Percentiles rank a stretch among this genome's conserved stretches.
Conservation (phyloP, 345 rosid genomes). For the Adansonia digitata region DNA sequence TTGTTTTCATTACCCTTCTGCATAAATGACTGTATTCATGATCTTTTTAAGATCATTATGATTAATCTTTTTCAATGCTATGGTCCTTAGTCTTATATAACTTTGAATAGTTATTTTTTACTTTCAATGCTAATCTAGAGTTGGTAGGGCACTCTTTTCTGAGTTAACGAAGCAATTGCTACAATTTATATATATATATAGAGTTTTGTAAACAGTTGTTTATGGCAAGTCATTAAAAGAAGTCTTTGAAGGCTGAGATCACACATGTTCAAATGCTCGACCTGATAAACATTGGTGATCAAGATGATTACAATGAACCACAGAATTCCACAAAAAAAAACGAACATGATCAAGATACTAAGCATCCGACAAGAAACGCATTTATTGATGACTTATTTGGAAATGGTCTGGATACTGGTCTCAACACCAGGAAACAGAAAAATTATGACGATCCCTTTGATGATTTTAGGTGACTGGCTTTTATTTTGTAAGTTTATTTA, state of each 20-base stretch:
- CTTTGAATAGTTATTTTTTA: background rate
- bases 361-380: conserved; percentile 31
- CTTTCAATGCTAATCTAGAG: background rate
- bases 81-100: background rate
- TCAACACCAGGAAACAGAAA: conserved; percentile 36
- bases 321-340: conserved; percentile 37
- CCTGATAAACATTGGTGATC: conserved; percentile 73
- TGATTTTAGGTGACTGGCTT: too few species aligned
- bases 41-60: background rate
- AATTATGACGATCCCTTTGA: conserved; percentile 78
- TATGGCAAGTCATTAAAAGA: conserved; percentile 39
- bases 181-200: background rate
- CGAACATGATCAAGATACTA: conserved; percentile 34
- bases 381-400: conserved; percentile 76
- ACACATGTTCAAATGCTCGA: conserved; percentile 54
- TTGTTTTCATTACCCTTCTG: conserved; percentile 1
- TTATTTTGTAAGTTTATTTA: too few species aligned
- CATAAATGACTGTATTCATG: background rate
- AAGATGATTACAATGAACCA: conserved; percentile 39
- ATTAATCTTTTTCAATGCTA: background rate
- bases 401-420: conserved; percentile 36
- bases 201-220: conserved; percentile 53
- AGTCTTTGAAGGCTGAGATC: conserved; percentile 41
- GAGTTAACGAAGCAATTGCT: background rate
- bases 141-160: background rate